These are phyloP conservation scores for Cytospora piceae DNA, from an alignment of 2,329 filamentous ascomycete genomes.

Conservation along the genomic window DNA sequence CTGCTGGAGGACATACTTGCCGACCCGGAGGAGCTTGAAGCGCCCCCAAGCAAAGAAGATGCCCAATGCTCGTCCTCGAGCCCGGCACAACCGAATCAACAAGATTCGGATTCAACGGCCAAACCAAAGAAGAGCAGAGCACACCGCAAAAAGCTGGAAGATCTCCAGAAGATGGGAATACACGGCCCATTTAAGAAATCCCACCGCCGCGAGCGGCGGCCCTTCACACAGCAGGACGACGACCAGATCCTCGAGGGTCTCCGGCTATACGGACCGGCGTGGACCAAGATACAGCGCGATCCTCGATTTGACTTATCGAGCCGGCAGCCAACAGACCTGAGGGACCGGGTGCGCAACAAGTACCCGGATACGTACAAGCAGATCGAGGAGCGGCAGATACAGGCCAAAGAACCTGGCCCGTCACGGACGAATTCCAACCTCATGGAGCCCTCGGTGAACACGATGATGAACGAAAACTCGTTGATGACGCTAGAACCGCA, in stretches of 20 bases:
- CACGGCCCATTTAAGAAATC: conserved; percentile 66
- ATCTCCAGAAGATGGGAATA: conserved; percentile 58
- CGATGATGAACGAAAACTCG: conserved; percentile 50
- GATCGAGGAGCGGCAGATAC: conserved; percentile 59
- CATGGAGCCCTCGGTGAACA: conserved; percentile 57
- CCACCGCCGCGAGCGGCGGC: conserved; percentile 60
- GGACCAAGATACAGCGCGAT: conserved; percentile 69
- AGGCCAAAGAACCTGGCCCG: conserved; percentile 44
- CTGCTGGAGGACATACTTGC: conserved; percentile 62
- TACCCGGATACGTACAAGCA: conserved; percentile 61
- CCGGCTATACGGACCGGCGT: conserved; percentile 62
- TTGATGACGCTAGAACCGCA: conserved; percentile 46
- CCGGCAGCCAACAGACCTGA: conserved; percentile 64
- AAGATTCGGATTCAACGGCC: conserved; percentile 40
- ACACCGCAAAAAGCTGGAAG: conserved; percentile 49
- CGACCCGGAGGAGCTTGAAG: conserved; percentile 45
- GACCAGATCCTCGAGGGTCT: conserved; percentile 64
- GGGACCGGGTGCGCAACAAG: conserved; percentile 67
- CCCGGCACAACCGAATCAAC: conserved; percentile 26
- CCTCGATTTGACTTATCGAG: conserved; percentile 59
- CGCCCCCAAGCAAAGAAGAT: conserved; percentile 20
- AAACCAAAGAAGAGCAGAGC: conserved; percentile 46
- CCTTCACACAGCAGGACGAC: conserved; percentile 67
- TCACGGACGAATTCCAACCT: conserved; percentile 40
- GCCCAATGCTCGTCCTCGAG: conserved; percentile 18